phyloP scores from a whole-genome alignment of 176 grass and related monocot genomes.

The Melocanna baccifera region DNA sequence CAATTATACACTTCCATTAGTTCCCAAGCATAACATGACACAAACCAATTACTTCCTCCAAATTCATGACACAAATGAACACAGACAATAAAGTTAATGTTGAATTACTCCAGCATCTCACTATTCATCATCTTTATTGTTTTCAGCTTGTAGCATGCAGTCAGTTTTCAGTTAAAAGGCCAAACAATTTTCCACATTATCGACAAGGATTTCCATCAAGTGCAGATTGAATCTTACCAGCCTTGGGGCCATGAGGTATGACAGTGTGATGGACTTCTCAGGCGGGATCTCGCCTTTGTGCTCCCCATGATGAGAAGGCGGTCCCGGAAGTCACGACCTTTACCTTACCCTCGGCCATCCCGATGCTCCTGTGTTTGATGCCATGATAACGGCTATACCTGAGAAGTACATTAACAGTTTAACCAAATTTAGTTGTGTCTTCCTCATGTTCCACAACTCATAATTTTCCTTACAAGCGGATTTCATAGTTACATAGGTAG shows the following conservation, averaged over 20 bases:
- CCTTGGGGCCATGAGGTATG: conserved; percentile 82
- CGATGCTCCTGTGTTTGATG: conserved; percentile 52
- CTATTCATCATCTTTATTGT: too few species aligned
- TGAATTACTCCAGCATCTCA: too few species aligned
- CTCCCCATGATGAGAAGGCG: conserved; percentile 82
- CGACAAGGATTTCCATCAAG: not conserved
- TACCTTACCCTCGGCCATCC: conserved; percentile 88
- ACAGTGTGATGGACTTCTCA: conserved; percentile 89
- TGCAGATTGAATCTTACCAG: conserved; percentile 57
- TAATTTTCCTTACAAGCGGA: not conserved
- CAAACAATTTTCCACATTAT: not conserved
- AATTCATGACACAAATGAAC: not conserved
- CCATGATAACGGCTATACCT: conserved; percentile 61
- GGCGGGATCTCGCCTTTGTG: conserved; percentile 73
- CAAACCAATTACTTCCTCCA: not conserved
- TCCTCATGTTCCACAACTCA: not conserved
- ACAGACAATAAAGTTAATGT: not conserved
- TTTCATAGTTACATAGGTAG: not conserved
- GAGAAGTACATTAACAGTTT: not conserved
- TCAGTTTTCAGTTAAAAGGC: too few species aligned
- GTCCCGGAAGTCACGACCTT: conserved; percentile 90
- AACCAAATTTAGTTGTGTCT: not conserved
- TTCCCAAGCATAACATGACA: not conserved
- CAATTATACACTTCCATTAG: conserved; percentile 6
- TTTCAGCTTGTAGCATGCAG: too few species aligned